A percentile compares a stretch with the other conserved stretches of the same genome.
Conservation (phyloP, 2,329 filamentous ascomycete species). For the Volutella citrinella region DNA sequence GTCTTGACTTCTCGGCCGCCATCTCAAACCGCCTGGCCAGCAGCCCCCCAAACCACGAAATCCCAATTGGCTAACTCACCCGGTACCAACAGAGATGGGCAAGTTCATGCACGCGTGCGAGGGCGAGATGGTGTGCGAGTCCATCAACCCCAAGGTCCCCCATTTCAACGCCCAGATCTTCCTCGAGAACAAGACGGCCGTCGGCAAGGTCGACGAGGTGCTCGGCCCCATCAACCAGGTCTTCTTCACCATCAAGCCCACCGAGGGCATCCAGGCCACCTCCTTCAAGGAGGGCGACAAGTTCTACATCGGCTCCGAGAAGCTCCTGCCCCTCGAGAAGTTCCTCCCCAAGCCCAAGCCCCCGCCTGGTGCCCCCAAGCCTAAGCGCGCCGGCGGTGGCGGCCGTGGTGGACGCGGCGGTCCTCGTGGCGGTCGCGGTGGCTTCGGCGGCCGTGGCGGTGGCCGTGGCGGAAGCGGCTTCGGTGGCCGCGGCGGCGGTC, state of each 20-base stretch:
- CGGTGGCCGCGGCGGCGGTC: slow-evolving; percentile 33
- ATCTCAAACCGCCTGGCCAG: no score
- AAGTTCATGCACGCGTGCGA: slow-evolving; percentile 92
- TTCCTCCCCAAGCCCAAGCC: slow-evolving; percentile 94
- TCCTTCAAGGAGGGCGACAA: slow-evolving; percentile 97
- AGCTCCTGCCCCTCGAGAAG: slow-evolving; percentile 89
- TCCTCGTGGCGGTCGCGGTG: slow-evolving; percentile 33
- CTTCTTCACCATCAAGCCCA: slow-evolving; percentile 96
- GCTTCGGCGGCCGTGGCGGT: slow-evolving; percentile 30
- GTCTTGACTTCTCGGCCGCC: slow-evolving; percentile 7
- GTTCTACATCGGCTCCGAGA: slow-evolving; percentile 94
- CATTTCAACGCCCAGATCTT: slow-evolving; percentile 99
- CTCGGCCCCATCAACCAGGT: slow-evolving; percentile 97
- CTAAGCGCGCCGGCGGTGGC: slow-evolving; percentile 58
- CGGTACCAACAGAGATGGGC: slow-evolving; percentile 84
- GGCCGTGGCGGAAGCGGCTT: slow-evolving; percentile 35
- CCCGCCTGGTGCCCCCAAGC: slow-evolving; percentile 59
- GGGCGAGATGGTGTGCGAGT: slow-evolving; percentile 97
- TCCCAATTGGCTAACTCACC: no score
- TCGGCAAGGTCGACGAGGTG: slow-evolving; percentile 98
- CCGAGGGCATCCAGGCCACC: slow-evolving; percentile 90
- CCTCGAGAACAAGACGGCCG: slow-evolving; percentile 94
- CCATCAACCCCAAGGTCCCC: slow-evolving; percentile 90
- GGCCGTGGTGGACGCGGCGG: slow-evolving; percentile 38
- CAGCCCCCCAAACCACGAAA: not conserved